Evolutionary conservation across 148 eudicot species (phyloP).

Genomic region (Vaccinium macrocarpon): DNA sequence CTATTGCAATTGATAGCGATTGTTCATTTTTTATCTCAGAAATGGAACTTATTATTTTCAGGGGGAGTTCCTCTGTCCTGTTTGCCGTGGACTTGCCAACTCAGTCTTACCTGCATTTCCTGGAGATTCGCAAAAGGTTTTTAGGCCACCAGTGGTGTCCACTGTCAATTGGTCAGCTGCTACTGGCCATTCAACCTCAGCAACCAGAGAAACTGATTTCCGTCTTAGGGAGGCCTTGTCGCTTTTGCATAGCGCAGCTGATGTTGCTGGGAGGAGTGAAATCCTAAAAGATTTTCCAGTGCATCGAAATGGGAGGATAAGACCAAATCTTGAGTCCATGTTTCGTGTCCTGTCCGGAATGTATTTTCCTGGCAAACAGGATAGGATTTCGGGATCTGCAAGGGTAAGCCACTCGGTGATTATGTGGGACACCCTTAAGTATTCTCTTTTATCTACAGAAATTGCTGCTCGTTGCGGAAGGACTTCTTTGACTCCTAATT

Average conservation of each 20-base stretch:
- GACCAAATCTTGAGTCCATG: constrained; percentile 55
- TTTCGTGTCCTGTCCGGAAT: constrained; percentile 54
- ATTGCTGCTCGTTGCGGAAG: constrained; percentile 78
- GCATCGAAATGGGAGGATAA: constrained; percentile 37
- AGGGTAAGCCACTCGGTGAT: constrained; percentile 68
- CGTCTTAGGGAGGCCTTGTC: constrained; percentile 49
- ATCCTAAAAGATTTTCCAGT: constrained; percentile 48
- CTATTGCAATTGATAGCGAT: not conserved
- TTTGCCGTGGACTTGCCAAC: constrained; percentile 93
- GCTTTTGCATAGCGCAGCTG: constrained; percentile 59
- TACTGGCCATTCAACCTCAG: constrained; percentile 22
- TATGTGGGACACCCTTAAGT: constrained; percentile 91
- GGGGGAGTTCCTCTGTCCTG: constrained; percentile 98
- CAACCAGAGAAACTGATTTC: constrained; percentile 25
- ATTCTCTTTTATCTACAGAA: constrained; percentile 82
- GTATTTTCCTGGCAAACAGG: constrained; percentile 62
- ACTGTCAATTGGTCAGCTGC: constrained; percentile 25
- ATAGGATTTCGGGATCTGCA: constrained; percentile 47
- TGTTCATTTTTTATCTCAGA: constrained; percentile 18
- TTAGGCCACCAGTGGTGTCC: constrained; percentile 26
- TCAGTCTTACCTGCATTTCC: constrained; percentile 68
- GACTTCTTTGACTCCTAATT: constrained; percentile 41
- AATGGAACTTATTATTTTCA: constrained; percentile 24
- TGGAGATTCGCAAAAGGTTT: constrained; percentile 36
- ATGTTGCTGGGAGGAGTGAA: constrained; percentile 57